phyloP scores from a whole-genome alignment of 2,329 filamentous ascomycete genomes.

The Verticillium tricorpus region DNA sequence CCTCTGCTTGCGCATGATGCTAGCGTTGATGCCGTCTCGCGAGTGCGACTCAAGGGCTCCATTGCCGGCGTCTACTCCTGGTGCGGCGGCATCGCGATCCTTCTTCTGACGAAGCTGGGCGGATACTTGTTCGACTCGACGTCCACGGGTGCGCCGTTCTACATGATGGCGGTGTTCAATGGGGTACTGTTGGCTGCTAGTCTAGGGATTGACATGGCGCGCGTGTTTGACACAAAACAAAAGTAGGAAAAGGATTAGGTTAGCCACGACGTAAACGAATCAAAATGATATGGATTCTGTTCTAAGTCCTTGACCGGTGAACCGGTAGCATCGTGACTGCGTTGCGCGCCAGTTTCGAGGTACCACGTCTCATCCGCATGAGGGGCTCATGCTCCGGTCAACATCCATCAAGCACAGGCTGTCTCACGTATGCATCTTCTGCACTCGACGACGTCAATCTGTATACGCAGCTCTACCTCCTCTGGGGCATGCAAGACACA shows the following conservation, averaged over 20 bases:
- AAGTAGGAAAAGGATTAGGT: background rate
- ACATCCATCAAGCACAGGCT: too few species aligned
- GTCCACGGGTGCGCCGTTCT: conserved; percentile 78
- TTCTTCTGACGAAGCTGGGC: conserved; percentile 87
- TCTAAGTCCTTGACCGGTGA: too few species aligned
- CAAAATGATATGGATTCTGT: background rate
- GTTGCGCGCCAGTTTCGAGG: too few species aligned
- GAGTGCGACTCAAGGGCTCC: conserved; percentile 74
- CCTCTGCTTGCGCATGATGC: conserved; percentile 29
- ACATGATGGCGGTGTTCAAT: conserved; percentile 91
- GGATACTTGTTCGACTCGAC: conserved; percentile 78
- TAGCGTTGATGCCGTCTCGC: conserved; percentile 30
- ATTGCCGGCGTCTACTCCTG: conserved; percentile 94
- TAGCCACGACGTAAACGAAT: background rate
- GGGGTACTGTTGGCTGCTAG: conserved; percentile 59
- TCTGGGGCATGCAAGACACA: too few species aligned
- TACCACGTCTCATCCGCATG: too few species aligned
- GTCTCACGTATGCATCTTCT: too few species aligned
- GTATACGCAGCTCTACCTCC: too few species aligned
- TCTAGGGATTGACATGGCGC: conserved; percentile 44
- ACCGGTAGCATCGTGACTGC: too few species aligned
- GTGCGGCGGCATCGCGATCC: conserved; percentile 82
- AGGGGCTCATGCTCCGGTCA: too few species aligned
- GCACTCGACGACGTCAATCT: too few species aligned
- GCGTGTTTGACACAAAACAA: conserved; percentile 23